phyloP scores from a whole-genome alignment of 768 basidiomycete genomes.

The Xerocomus brunneocitrinus region DNA sequence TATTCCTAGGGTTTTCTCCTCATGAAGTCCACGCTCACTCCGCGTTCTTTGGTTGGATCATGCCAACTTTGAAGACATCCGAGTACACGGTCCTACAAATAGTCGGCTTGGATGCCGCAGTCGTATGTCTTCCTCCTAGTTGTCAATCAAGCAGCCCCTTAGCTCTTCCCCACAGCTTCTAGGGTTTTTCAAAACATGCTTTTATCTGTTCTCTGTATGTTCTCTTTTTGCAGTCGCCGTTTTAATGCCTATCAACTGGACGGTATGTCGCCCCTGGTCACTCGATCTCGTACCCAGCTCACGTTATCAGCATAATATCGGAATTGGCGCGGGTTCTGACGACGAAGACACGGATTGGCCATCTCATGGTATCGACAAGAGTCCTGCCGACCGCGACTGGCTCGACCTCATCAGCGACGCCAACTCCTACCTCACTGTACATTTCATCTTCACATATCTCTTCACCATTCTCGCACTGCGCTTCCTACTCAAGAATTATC shows the following conservation, averaged over 20 bases:
- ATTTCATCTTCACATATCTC: slow-evolving; percentile 90
- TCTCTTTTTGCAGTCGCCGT: slow-evolving; percentile 76
- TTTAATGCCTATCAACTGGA: slow-evolving; percentile 95
- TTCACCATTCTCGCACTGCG: slow-evolving; percentile 85
- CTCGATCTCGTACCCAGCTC: not conserved
- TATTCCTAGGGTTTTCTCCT: slow-evolving; percentile 74
- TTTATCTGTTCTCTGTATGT: slow-evolving; percentile 84
- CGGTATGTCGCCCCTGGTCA: slow-evolving; percentile 45
- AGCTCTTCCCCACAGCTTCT: slow-evolving; percentile 56
- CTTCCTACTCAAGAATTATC: slow-evolving; percentile 86
- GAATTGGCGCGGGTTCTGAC: slow-evolving; percentile 49
- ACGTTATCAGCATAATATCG: slow-evolving; percentile 60
- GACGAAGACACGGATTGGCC: slow-evolving; percentile 48
- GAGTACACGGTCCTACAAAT: slow-evolving; percentile 95
- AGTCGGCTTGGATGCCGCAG: slow-evolving; percentile 94
- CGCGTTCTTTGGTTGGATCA: slow-evolving; percentile 93
- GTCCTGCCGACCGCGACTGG: slow-evolving; percentile 54
- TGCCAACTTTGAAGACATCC: slow-evolving; percentile 85
- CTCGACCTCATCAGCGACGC: slow-evolving; percentile 87
- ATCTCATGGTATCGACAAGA: slow-evolving; percentile 18
- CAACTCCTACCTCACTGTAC: slow-evolving; percentile 81
- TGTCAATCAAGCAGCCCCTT: not conserved
- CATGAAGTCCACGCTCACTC: slow-evolving; percentile 86
- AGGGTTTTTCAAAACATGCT: slow-evolving; percentile 93
- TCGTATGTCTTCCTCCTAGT: slow-evolving; percentile 50